These are phyloP conservation scores for Verticillium zaregamsianum DNA, from an alignment of 2,329 filamentous ascomycete species.

Conservation along the genomic window DNA sequence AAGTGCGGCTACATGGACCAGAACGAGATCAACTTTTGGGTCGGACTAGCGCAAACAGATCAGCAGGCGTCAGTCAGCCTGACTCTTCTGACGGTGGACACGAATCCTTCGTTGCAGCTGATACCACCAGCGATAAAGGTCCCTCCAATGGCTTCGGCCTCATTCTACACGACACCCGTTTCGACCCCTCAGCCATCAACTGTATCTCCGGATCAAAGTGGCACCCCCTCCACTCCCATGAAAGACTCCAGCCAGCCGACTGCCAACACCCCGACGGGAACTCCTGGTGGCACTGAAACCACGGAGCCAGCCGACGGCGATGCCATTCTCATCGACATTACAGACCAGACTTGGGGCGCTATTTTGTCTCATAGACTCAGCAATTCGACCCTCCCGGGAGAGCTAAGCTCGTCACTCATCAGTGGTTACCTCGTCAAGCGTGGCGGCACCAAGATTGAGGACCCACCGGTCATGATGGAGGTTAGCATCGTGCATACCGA, in stretches of 20 bases:
- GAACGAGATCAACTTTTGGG: slow-evolving; percentile 60
- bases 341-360: slow-evolving; percentile 73
- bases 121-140: slow-evolving; percentile 51
- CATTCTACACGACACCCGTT: slow-evolving; percentile 58
- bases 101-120: slow-evolving; percentile 59
- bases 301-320: slow-evolving; percentile 51
- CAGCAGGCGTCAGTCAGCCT: slow-evolving; percentile 47
- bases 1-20: slow-evolving; percentile 66
- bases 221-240: slow-evolving; percentile 45
- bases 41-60: slow-evolving; percentile 47
- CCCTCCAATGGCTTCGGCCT: slow-evolving; percentile 35
- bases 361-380: slow-evolving; percentile 63
- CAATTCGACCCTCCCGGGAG: slow-evolving; percentile 51
- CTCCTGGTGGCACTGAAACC: slow-evolving; percentile 36
- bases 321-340: slow-evolving; percentile 65
- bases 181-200: slow-evolving; percentile 60
- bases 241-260: slow-evolving; percentile 27
- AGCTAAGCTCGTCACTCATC: slow-evolving; percentile 53
- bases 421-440: slow-evolving; percentile 66
- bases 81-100: slow-evolving; percentile 62
- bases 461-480: slow-evolving; percentile 58
- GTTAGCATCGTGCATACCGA: slow-evolving; percentile 60
- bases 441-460: slow-evolving; percentile 49
- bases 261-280: slow-evolving; percentile 41
- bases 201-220: slow-evolving; percentile 57